Conservation (phyloP, 2,329 filamentous ascomycete species). For the Colletotrichum eleusines region DNA sequence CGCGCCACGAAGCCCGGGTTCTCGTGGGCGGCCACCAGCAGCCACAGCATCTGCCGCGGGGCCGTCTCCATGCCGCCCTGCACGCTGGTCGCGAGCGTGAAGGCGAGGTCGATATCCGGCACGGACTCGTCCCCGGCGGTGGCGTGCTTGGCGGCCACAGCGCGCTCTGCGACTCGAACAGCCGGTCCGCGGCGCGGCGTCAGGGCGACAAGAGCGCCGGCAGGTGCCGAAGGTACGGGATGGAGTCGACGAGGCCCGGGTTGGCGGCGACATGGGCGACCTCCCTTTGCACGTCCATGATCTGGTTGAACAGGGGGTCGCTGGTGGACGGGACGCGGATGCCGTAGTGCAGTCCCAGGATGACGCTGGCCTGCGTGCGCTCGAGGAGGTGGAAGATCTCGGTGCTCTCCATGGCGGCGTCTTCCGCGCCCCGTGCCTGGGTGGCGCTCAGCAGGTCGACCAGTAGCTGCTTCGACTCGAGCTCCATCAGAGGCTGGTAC, state of each 20-base stretch:
- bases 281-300: slow-evolving; percentile 45
- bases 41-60: slow-evolving; percentile 48
- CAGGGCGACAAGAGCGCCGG: slow-evolving; percentile 53
- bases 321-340: slow-evolving; percentile 48
- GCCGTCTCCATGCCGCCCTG: slow-evolving; percentile 51
- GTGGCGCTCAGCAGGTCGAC: slow-evolving; percentile 52
- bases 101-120: slow-evolving; percentile 50
- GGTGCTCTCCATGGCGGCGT: slow-evolving; percentile 10
- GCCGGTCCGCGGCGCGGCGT: slow-evolving; percentile 49
- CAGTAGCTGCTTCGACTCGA: slow-evolving; percentile 60
- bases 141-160: slow-evolving; percentile 48
- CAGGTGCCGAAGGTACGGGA: slow-evolving; percentile 57
- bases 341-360: slow-evolving; percentile 54
- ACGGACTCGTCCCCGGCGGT: slow-evolving; percentile 35
- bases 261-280: slow-evolving; percentile 45
- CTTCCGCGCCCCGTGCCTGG: neutral
- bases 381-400: slow-evolving; percentile 51
- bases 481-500: slow-evolving; percentile 57
- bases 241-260: slow-evolving; percentile 54
- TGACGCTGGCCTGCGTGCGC: slow-evolving; percentile 52
- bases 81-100: slow-evolving; percentile 49
- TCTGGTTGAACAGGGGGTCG: slow-evolving; percentile 46
- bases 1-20: slow-evolving; percentile 36
- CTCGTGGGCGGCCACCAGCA: slow-evolving; percentile 51
- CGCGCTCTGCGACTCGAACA: slow-evolving; percentile 48